Base-by-base conservation (phyloP, 2,329 filamentous ascomycete species). In the Botryosphaeria dothidea region DNA sequence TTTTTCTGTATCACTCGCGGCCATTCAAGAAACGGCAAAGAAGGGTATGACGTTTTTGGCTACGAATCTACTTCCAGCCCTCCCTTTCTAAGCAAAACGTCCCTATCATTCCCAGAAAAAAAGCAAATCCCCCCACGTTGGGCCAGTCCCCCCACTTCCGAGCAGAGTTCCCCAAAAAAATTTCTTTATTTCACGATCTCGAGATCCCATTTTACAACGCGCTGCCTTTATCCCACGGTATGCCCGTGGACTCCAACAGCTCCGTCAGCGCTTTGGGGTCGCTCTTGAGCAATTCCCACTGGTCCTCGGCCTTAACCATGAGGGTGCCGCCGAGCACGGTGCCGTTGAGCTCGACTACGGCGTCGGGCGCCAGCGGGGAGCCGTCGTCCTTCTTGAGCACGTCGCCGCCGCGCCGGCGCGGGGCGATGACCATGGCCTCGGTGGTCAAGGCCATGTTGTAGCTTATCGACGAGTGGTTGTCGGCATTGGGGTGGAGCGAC, bases 401-500 rank as follows among this genome's bases (percentile, higher is more conserved):
- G 0, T 77, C 77, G 9, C 78, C 79, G 68, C 85, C 84, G 21
- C 73, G 77, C 43, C 75, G 75, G 63, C 85, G 75, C 3, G 84
- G 85, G 38, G 82, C 79, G 21, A 88, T 81, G 62, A 83, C 80
- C 83, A 88, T 86, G 7, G 76, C 78, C 1, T 77, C 72, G 3
- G 78, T 79, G 0, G 85, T 87, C 80, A 87, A 83, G 9, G 82
- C 84, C 2, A 87, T 77, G 66, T 87, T 88, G 71, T 88, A 87
- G 72, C 84, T 86, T 51, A 87, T 82, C 0, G 78, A 77, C 0
- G 81, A 74, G 2, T 78, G 75, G 1, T 79, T 81, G 51, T 74
- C 71, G 1, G 70, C 70, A 4, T 68, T 66, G 17, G 70, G 13
- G 45, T 74, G 70, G 23, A 75, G 62, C 34, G 71, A 64, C 5